phyloP scores from a whole-genome alignment of 495 filamentous ascomycete genomes.

The Chaetomium fimeti region DNA sequence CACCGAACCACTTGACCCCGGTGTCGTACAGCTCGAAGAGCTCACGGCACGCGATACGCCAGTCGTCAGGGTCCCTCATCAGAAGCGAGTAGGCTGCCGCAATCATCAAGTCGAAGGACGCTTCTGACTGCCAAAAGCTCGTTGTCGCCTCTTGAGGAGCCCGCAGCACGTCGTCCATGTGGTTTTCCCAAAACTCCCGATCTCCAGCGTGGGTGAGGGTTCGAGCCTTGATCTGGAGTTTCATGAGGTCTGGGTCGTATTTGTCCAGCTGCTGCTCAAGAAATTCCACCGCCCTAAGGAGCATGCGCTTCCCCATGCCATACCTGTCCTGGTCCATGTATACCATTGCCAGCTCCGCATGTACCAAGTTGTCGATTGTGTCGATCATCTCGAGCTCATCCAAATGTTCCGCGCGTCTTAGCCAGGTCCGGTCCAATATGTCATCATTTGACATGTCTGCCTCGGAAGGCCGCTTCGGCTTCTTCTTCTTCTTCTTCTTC shows the following conservation, averaged over 20 bases:
- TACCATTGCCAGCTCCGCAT: slow-evolving; percentile 5
- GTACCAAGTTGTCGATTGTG: not conserved
- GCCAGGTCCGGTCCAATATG: not conserved
- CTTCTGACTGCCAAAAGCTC: not conserved
- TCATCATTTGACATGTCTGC: not conserved
- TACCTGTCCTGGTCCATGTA: slow-evolving; percentile 13
- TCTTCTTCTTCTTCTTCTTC: too few species aligned
- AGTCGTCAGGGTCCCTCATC: not conserved
- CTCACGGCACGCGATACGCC: not conserved
- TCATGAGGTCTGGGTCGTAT: not conserved
- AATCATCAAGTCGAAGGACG: not conserved
- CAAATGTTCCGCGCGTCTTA: not conserved
- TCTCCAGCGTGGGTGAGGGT: not conserved
- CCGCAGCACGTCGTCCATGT: not conserved
- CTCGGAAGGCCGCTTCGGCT: not conserved
- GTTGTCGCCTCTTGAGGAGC: not conserved
- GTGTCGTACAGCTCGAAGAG: not conserved
- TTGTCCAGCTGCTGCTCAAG: not conserved
- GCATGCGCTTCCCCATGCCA: not conserved
- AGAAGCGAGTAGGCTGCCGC: not conserved
- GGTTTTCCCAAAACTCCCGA: not conserved
- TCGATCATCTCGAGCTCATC: not conserved
- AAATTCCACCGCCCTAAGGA: not conserved
- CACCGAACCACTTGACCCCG: not conserved
- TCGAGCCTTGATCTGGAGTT: not conserved